Evolutionary conservation across 805 yeast genomes (phyloP), one percentile per base, ranked within the genome.

Genomic region (Hanseniaspora guilliermondii): DNA sequence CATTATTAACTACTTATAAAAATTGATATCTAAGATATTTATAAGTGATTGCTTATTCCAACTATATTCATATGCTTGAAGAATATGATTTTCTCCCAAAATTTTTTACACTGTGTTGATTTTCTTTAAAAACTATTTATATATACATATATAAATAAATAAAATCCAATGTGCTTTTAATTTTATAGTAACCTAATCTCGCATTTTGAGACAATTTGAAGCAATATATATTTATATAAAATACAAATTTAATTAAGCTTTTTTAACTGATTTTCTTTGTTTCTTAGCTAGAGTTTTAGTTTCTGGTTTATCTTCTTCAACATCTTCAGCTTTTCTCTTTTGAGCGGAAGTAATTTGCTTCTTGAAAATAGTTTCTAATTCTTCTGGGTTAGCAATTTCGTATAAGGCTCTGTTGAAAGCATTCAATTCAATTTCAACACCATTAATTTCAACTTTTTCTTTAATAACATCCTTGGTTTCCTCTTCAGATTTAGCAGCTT

Each of bases 351-450:
- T 73, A 57, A 74, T 69, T 64, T 79, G 77, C 60, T 77, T 76
- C 47, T 82, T 81, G 65, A 85, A 74, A 57, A 84, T 72, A 61
- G 77, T 74, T 42, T 76, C 71, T 56, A 82, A 70, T 56, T 80
- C 89, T 22, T 79, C 82, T 58, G 85, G 88, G 61, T 82, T 83
- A 55, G 84, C 83, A 60, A 88, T 85, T 72, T 89, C 96, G 64
- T 86, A 75, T 70, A 89, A 78, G 41, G 87, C 87, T 64, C 77
- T 78, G 60, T 85, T 94, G 67, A 85, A 84, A 25, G 73, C 69
- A 49, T 85, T 70, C 50, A 81, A 69, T 60, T 74, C 73, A 57
- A 74, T 71, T 39, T 68, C 72, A 40, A 71, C 61, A 58, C 70
- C 73, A 49, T 66, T 71, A 46, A 69, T 62, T 36, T 62, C 68